These are phyloP conservation scores for Lasiosphaeriaceae sp. DNA, from an alignment of 495 filamentous ascomycete species.

Conservation along the genomic window DNA sequence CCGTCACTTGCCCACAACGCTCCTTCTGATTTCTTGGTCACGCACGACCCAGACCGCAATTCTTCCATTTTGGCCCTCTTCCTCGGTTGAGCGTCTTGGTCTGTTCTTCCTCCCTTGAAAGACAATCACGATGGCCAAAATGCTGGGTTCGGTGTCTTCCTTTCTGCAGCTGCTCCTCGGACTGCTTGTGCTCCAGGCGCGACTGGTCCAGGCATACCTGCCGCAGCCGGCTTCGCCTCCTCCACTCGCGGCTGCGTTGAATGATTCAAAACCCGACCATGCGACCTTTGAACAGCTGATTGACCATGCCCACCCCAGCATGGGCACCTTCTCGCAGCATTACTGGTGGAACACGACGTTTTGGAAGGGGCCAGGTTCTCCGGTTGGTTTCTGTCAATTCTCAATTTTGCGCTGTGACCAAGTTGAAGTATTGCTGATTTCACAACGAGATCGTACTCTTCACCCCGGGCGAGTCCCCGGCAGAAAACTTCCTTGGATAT, in stretches of 20 bases:
- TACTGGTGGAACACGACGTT: constrained; percentile 49
- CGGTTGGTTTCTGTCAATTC: constrained; percentile 32
- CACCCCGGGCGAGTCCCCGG: constrained; percentile 53
- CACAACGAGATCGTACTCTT: constrained; percentile 40
- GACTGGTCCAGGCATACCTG: not conserved
- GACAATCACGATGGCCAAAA: no score
- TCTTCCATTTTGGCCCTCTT: no score
- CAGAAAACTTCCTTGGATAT: constrained; percentile 45
- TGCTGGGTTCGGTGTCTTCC: no score
- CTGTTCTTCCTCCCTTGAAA: no score
- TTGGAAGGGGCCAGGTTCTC: constrained; percentile 53
- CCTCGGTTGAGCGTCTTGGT: no score
- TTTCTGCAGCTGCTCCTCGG: no score
- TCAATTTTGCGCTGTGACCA: constrained; percentile 1
- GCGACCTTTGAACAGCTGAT: constrained; percentile 50
- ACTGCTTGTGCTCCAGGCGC: no score
- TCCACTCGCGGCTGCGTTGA: not conserved
- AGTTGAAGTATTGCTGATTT: constrained; percentile 16
- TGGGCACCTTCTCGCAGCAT: constrained; percentile 53
- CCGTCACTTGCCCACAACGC: no score
- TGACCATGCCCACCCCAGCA: constrained; percentile 47
- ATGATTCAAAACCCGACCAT: constrained; percentile 10
- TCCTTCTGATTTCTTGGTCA: not conserved
- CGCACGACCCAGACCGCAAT: no score
- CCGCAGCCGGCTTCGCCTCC: not conserved